These are phyloP conservation scores for Rosa persica DNA, from an alignment of 306 rosid genomes.

Conservation along the genomic window DNA sequence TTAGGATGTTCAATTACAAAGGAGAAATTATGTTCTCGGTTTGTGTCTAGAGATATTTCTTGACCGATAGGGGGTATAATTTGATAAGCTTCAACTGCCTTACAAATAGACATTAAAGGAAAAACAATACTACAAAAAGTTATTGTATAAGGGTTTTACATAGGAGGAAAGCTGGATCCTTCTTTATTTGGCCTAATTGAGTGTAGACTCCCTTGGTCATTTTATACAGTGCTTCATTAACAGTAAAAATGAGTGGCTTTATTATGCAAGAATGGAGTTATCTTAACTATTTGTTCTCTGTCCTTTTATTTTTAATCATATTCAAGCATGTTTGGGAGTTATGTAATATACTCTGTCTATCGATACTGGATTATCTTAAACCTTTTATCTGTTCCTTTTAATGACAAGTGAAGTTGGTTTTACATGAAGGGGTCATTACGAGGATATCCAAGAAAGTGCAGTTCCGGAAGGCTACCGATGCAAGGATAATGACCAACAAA, in stretches of 20 bases:
- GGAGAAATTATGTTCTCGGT: not conserved
- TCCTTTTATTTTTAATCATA: constrained; percentile 18
- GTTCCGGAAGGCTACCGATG: constrained; percentile 83
- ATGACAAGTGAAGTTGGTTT: constrained; percentile 39
- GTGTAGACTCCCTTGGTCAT: not conserved
- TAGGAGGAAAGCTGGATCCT: not conserved
- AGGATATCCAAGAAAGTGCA: constrained; percentile 74
- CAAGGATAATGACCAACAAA: constrained; percentile 53
- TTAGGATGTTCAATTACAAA: too few species aligned
- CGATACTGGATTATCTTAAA: constrained; percentile 14
- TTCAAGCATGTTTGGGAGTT: constrained; percentile 2
- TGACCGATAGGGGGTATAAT: not conserved
- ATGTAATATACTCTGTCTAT: constrained; percentile 13
- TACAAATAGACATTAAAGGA: not conserved
- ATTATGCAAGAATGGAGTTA: not conserved
- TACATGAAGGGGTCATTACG: constrained; percentile 61
- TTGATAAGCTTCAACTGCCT: not conserved
- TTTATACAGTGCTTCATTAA: not conserved
- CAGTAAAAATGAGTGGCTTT: not conserved
- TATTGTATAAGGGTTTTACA: not conserved
- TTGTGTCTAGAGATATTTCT: not conserved
- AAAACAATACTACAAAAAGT: not conserved
- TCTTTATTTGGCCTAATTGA: not conserved
- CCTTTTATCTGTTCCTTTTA: not conserved
- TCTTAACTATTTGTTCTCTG: not conserved